Conservation (phyloP, 140 eudicot genomes). For the Stevia rebaudiana region DNA sequence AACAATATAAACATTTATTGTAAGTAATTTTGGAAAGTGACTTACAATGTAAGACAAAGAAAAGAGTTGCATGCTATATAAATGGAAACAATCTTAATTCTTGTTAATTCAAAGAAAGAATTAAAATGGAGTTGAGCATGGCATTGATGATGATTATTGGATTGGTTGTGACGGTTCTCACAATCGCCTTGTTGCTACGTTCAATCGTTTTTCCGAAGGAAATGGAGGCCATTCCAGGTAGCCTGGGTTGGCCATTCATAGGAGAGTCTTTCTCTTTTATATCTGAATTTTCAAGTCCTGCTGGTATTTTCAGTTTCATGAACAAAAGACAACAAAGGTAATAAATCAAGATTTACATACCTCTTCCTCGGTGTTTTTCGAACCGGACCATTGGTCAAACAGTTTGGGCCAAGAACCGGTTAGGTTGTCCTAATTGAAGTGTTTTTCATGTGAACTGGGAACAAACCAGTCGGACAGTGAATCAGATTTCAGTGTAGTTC, state of each 20-base stretch:
- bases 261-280: conserved; percentile 66
- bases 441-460: no score
- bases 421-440: no score
- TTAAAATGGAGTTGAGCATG: conserved; percentile 32
- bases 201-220: conserved; percentile 45
- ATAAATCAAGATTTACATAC: neutral
- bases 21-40: neutral
- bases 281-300: conserved; percentile 63
- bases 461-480: no score
- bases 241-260: conserved; percentile 71
- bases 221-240: conserved; percentile 66
- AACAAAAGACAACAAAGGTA: conserved; percentile 64
- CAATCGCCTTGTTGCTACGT: conserved; percentile 20
- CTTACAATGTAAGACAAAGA: neutral
- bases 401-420: no score
- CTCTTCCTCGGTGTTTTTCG: no score
- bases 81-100: neutral
- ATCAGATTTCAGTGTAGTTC: no score
- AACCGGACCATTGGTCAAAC: no score
- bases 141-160: conserved; percentile 24
- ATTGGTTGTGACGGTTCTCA: conserved; percentile 13
- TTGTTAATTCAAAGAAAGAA: neutral
- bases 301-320: conserved; percentile 70
- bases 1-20: neutral
- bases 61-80: neutral